These are phyloP conservation scores for Phialophora expanda DNA, from an alignment of 2,329 filamentous ascomycete genomes.

Conservation along the genomic window DNA sequence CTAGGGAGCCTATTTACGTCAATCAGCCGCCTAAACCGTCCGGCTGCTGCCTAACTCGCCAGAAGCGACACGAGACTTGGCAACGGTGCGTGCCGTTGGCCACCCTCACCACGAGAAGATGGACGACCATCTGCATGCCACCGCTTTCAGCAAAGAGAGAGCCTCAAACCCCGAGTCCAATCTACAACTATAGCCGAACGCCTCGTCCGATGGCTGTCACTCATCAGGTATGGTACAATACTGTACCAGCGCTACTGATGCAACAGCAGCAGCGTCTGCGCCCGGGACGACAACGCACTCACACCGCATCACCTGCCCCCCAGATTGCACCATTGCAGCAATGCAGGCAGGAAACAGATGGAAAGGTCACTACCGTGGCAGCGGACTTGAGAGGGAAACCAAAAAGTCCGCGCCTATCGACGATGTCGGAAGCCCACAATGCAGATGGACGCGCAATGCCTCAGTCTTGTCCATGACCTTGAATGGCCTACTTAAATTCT, in stretches of 20 bases:
- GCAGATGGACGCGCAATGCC: background rate
- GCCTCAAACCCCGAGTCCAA: too few species aligned
- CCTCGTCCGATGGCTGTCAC: background rate
- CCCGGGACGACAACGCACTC: background rate
- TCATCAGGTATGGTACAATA: conserved; percentile 12
- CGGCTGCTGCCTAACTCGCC: too few species aligned
- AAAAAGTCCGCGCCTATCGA: background rate
- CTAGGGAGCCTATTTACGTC: too few species aligned
- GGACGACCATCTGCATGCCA: too few species aligned
- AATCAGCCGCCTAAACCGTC: too few species aligned
- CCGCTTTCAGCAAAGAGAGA: too few species aligned
- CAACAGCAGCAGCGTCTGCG: background rate
- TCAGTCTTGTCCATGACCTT: background rate
- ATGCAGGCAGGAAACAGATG: background rate
- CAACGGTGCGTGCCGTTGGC: background rate
- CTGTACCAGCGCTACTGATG: conserved; percentile 12
- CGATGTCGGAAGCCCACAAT: background rate
- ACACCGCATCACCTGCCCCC: background rate
- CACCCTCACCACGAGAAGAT: background rate
- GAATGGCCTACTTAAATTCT: background rate
- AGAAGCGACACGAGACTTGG: background rate
- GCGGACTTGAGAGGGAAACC: too few species aligned
- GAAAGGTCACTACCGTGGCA: too few species aligned
- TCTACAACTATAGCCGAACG: conserved; percentile 9
- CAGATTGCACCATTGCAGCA: conserved; percentile 9